Percentiles rank a stretch among this genome's conserved stretches.
Conservation (phyloP, 345 rosid species). For the Arabis hirsuta region DNA sequence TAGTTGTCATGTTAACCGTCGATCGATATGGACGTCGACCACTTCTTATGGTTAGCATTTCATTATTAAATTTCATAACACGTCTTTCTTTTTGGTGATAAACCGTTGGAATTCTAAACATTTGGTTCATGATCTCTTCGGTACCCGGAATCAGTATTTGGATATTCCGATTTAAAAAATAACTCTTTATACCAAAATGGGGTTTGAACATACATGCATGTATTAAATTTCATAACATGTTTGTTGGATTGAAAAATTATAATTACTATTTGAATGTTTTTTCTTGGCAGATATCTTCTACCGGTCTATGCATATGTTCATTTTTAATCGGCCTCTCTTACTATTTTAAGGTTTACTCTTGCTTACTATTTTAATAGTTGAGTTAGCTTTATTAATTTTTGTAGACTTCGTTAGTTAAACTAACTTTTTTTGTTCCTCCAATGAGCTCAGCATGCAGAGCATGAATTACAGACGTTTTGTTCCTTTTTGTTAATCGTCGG, state of each 20-base stretch:
- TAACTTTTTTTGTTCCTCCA: neutral
- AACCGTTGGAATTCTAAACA: no score
- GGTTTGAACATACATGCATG: no score
- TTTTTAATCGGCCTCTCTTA: constrained; percentile 52
- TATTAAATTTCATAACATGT: neutral
- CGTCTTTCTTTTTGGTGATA: no score
- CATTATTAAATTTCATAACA: neutral
- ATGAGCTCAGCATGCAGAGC: constrained; percentile 26
- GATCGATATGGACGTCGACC: constrained; percentile 50
- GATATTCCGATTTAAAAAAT: no score
- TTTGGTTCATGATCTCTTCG: no score
- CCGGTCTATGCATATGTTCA: constrained; percentile 46
- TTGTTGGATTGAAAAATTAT: no score
- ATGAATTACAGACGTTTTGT: constrained; percentile 37
- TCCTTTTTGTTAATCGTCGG: constrained; percentile 48
- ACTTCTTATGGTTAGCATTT: constrained; percentile 47
- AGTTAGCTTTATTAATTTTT: neutral
- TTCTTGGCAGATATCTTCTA: constrained; percentile 41
- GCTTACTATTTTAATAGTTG: neutral
- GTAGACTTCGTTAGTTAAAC: neutral
- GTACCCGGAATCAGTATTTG: no score
- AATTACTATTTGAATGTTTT: neutral
- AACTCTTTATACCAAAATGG: no score
- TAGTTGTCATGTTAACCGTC: constrained; percentile 37
- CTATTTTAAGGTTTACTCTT: constrained; percentile 49